Conservation (phyloP, 331 rosid genomes). For the Prunus yedoensis region DNA sequence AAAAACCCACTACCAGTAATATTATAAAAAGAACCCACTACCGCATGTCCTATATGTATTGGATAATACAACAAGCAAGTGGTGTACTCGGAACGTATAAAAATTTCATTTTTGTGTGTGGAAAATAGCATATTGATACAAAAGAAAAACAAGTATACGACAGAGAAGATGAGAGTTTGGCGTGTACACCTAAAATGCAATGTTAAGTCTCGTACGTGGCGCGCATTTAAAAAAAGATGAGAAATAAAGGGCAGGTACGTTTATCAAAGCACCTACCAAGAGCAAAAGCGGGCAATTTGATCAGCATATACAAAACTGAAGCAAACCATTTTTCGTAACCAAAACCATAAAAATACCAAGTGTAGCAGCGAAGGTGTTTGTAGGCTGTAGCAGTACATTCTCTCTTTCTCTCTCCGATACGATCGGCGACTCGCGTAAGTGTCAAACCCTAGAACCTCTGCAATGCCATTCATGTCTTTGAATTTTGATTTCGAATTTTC, state of each 20-base stretch:
- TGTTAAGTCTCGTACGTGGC: neutral
- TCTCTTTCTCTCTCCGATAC: slow-evolving; percentile 12
- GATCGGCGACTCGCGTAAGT: slow-evolving; percentile 26
- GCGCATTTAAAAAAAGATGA: neutral
- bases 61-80: too few relatives aligned
- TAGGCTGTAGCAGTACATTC: slow-evolving; percentile 8
- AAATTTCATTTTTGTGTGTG: too few relatives aligned
- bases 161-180: too few relatives aligned
- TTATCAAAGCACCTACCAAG: neutral
- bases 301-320: neutral
- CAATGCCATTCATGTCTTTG: neutral
- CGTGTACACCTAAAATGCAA: too few relatives aligned
- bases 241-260: neutral
- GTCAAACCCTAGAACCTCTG: neutral
- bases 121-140: too few relatives aligned
- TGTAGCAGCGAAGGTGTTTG: neutral
- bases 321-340: neutral
- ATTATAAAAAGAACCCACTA: too few relatives aligned
- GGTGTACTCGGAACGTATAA: too few relatives aligned
- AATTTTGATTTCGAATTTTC: slow-evolving; percentile 1
- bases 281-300: neutral
- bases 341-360: neutral
- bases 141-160: too few relatives aligned
- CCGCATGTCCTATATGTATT: too few relatives aligned
- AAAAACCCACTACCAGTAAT: neutral